Conservation (phyloP, 225 moss, liverwort and hornwort genomes). For the Marchantia paleacea region DNA sequence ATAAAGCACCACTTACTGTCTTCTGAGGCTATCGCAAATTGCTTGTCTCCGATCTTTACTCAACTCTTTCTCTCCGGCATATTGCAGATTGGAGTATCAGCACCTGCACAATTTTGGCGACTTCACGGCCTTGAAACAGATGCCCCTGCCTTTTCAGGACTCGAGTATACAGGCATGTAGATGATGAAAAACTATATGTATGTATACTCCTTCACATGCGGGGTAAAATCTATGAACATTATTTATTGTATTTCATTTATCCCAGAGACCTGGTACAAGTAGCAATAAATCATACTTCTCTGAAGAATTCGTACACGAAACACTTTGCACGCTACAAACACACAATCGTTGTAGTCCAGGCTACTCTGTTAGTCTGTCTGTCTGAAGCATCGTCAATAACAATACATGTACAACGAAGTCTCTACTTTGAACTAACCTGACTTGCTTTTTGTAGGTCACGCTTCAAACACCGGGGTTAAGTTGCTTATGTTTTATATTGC, state of each 20-base stretch:
- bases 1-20: not conserved
- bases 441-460: too few relatives aligned
- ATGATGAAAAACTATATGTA: not conserved
- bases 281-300: not conserved
- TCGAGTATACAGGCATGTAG: not conserved
- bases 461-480: too few relatives aligned
- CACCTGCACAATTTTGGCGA: constrained; percentile 35
- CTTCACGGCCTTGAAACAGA: constrained; percentile 12
- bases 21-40: not conserved
- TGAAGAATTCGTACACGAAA: too few relatives aligned
- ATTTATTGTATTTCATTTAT: not conserved
- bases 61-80: not conserved
- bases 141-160: constrained; percentile 17
- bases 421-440: too few relatives aligned
- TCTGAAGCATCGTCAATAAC: too few relatives aligned
- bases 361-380: too few relatives aligned
- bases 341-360: too few relatives aligned
- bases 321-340: too few relatives aligned
- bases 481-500: too few relatives aligned
- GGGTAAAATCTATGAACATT: not conserved
- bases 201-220: not conserved
- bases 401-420: too few relatives aligned
- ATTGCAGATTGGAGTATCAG: constrained; percentile 40
- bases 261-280: constrained; percentile 1
- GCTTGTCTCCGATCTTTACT: not conserved